Evolutionary conservation across 2,329 filamentous ascomycete species (phyloP).

Genomic region (Pseudodiploospora longispora): DNA sequence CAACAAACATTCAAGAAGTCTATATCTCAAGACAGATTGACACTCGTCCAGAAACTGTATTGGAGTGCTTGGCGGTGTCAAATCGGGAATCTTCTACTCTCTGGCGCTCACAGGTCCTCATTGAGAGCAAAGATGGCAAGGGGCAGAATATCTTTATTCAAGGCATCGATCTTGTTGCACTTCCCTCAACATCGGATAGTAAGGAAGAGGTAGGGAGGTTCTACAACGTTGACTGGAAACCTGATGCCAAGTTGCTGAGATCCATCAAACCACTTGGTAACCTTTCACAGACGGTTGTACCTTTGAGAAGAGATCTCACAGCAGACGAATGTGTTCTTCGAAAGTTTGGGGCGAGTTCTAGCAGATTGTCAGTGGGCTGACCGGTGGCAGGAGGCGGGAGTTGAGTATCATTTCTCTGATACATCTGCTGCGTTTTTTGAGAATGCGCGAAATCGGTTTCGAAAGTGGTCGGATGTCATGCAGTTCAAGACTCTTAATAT

Average conservation of each 20-base stretch:
- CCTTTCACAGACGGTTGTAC: too few species aligned
- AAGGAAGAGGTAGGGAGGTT: background rate
- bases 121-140: background rate
- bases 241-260: too few species aligned
- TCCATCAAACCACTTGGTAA: too few species aligned
- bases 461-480: conserved; percentile 4
- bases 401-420: conserved; percentile 28
- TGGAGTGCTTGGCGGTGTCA: too few species aligned
- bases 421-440: conserved; percentile 22
- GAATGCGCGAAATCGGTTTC: conserved; percentile 10
- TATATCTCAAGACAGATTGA: conserved; percentile 7
- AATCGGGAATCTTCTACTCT: too few species aligned
- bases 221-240: too few species aligned
- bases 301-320: too few species aligned
- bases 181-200: background rate
- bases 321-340: conserved; percentile 17
- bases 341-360: conserved; percentile 12
- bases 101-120: background rate
- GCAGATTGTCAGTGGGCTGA: conserved; percentile 11
- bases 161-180: background rate
- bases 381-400: background rate
- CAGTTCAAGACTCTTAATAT: conserved; percentile 17
- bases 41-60: conserved; percentile 3
- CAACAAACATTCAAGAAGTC: conserved; percentile 5
- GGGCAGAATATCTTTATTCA: conserved; percentile 6